Conservation (phyloP, 108 stramenopile genomes). For the Cyclotella atomus region DNA sequence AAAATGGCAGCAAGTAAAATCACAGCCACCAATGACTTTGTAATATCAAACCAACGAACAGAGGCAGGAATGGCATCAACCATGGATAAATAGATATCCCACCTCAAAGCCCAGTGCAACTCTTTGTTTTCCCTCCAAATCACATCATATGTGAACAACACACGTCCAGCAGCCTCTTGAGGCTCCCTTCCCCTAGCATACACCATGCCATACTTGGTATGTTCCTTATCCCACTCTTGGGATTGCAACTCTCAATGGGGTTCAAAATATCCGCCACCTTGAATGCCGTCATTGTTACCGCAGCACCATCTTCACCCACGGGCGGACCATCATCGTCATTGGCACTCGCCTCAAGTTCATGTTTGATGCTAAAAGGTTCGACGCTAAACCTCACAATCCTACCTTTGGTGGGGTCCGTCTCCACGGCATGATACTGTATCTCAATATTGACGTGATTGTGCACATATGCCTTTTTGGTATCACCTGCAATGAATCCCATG, state of each 20-base stretch:
- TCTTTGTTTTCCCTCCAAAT: slow-evolving; percentile 83
- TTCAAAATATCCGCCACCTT: slow-evolving; percentile 71
- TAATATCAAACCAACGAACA: slow-evolving; percentile 95
- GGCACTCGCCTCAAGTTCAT: slow-evolving; percentile 70
- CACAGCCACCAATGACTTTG: slow-evolving; percentile 94
- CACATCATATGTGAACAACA: slow-evolving; percentile 97
- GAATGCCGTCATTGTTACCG: slow-evolving; percentile 23
- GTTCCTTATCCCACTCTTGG: slow-evolving; percentile 39
- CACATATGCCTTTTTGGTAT: slow-evolving; percentile 79
- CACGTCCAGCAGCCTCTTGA: slow-evolving; percentile 75
- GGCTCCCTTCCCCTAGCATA: slow-evolving; percentile 58
- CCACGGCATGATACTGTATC: slow-evolving; percentile 91
- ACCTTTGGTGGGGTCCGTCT: slow-evolving; percentile 72
- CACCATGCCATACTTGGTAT: slow-evolving; percentile 89
- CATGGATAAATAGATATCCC: slow-evolving; percentile 98
- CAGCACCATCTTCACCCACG: slow-evolving; percentile 23
- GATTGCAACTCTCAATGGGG: slow-evolving; percentile 72
- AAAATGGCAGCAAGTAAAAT: slow-evolving; percentile 93
- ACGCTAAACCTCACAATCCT: slow-evolving; percentile 95
- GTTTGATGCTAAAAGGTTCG: slow-evolving; percentile 96
- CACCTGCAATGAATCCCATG: slow-evolving; percentile 83
- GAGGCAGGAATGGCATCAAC: slow-evolving; percentile 89
- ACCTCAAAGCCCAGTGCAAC: slow-evolving; percentile 94
- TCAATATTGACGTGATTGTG: slow-evolving; percentile 97
- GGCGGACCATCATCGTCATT: slow-evolving; percentile 54